These are phyloP conservation scores for Tetrapisispora arboricola DNA, from an alignment of 805 yeast genomes.

Conservation along the genomic window DNA sequence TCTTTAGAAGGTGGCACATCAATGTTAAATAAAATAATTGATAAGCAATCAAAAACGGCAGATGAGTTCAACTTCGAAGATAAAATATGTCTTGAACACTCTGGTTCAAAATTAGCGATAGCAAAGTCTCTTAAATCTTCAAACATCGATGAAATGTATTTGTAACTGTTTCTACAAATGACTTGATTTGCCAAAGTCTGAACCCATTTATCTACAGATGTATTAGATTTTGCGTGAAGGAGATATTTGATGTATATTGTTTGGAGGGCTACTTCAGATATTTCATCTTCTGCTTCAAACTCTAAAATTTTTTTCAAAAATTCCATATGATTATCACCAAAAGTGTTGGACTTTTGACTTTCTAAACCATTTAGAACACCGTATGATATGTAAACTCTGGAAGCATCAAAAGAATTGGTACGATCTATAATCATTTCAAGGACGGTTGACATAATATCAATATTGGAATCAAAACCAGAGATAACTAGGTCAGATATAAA, in stretches of 20 bases:
- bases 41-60: slow-evolving; percentile 17
- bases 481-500: slow-evolving; percentile 31
- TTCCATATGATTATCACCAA: slow-evolving; percentile 21
- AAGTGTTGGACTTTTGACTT: slow-evolving; percentile 9
- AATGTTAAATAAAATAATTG: slow-evolving; percentile 17
- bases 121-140: slow-evolving; percentile 32
- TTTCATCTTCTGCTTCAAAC: slow-evolving; percentile 38
- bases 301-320: slow-evolving; percentile 30
- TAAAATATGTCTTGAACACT: slow-evolving; percentile 2
- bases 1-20: slow-evolving; percentile 8
- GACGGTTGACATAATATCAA: slow-evolving; percentile 25
- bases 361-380: slow-evolving; percentile 51
- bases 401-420: slow-evolving; percentile 54
- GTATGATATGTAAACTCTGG: slow-evolving; percentile 47
- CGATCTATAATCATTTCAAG: slow-evolving; percentile 39
- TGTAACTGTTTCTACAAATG: slow-evolving; percentile 18
- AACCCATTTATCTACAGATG: slow-evolving; percentile 21
- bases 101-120: slow-evolving; percentile 27
- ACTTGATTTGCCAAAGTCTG: slow-evolving; percentile 33
- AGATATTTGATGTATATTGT: slow-evolving; percentile 40
- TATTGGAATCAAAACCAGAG: not conserved
- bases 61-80: slow-evolving; percentile 4
- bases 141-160: slow-evolving; percentile 28
- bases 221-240: slow-evolving; percentile 29
- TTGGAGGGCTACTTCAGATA: slow-evolving; percentile 43